phyloP scores from a whole-genome alignment of 768 basidiomycete species.

The Cantharellus cinnabarinus region DNA sequence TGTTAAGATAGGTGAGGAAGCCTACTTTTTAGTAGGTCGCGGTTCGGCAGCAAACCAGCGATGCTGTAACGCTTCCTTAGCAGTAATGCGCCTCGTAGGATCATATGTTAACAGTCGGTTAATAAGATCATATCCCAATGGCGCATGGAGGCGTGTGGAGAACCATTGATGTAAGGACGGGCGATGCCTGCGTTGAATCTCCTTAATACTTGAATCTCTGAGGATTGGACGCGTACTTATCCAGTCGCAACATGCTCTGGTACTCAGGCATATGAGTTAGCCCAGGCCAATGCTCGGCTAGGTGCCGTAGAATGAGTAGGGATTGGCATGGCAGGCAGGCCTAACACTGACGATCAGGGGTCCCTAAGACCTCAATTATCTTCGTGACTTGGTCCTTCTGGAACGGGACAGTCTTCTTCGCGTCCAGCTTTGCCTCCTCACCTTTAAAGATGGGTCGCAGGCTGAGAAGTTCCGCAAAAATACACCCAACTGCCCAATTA shows the following conservation, averaged over 20 bases:
- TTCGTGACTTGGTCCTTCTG: conserved; percentile 87
- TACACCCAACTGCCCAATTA: conserved; percentile 95
- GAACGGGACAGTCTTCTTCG: conserved; percentile 94
- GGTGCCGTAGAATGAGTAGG: neutral
- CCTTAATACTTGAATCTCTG: conserved; percentile 19
- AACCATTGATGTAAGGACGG: neutral
- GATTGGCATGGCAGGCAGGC: neutral
- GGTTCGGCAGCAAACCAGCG: conserved; percentile 90
- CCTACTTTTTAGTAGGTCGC: conserved; percentile 66
- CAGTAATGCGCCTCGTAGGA: conserved; percentile 69
- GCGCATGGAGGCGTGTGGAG: conserved; percentile 27
- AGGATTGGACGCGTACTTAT: conserved; percentile 29
- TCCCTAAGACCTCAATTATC: conserved; percentile 90
- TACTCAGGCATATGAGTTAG: conserved; percentile 78
- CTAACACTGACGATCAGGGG: conserved; percentile 45
- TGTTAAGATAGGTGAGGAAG: neutral
- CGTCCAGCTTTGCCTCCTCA: conserved; percentile 92
- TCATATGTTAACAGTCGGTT: conserved; percentile 74
- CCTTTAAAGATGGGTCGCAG: conserved; percentile 96
- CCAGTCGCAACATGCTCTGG: conserved; percentile 56
- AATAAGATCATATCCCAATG: conserved; percentile 65
- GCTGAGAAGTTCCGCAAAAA: conserved; percentile 87
- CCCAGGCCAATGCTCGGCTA: conserved; percentile 77
- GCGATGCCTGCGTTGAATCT: neutral
- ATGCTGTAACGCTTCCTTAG: conserved; percentile 61